These are phyloP conservation scores for Hyaloperonospora arabidopsidis DNA, from an alignment of 352 stramenopile species.

Conservation along the genomic window DNA sequence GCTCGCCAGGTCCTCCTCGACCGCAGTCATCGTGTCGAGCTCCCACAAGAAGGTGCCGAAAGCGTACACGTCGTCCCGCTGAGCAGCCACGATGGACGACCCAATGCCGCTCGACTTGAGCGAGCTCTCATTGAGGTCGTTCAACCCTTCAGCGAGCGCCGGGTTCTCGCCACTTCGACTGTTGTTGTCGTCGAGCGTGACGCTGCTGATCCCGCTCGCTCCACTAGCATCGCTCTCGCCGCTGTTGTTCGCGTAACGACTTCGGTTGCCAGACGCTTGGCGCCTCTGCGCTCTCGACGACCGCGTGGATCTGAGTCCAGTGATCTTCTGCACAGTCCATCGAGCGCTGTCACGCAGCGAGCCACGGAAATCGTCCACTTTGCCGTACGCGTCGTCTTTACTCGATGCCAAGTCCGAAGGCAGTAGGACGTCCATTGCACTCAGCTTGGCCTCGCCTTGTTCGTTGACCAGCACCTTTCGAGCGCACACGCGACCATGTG, in stretches of 20 bases:
- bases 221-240: slow-evolving; percentile 25
- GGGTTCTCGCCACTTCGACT: slow-evolving; percentile 19
- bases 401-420: slow-evolving; percentile 16
- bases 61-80: slow-evolving; percentile 54
- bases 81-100: slow-evolving; percentile 17
- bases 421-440: slow-evolving; percentile 50
- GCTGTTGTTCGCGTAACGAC: slow-evolving; percentile 28
- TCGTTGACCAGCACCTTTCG: slow-evolving; percentile 70
- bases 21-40: slow-evolving; percentile 62
- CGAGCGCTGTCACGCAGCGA: slow-evolving; percentile 44
- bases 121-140: slow-evolving; percentile 28
- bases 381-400: slow-evolving; percentile 10
- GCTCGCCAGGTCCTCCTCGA: slow-evolving; percentile 45
- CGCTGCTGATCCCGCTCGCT: slow-evolving; percentile 21
- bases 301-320: slow-evolving; percentile 11
- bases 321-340: slow-evolving; percentile 36
- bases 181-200: slow-evolving; percentile 29
- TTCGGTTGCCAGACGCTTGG: slow-evolving; percentile 11
- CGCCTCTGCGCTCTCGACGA: slow-evolving; percentile 11
- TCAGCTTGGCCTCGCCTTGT: slow-evolving; percentile 70
- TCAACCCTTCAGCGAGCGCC: slow-evolving; percentile 16
- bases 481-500: slow-evolving; percentile 51
- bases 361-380: slow-evolving; percentile 26
- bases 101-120: slow-evolving; percentile 20
- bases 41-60: slow-evolving; percentile 73